phyloP scores from a whole-genome alignment of 345 rosid species.

The Moricandia moricandioides region DNA sequence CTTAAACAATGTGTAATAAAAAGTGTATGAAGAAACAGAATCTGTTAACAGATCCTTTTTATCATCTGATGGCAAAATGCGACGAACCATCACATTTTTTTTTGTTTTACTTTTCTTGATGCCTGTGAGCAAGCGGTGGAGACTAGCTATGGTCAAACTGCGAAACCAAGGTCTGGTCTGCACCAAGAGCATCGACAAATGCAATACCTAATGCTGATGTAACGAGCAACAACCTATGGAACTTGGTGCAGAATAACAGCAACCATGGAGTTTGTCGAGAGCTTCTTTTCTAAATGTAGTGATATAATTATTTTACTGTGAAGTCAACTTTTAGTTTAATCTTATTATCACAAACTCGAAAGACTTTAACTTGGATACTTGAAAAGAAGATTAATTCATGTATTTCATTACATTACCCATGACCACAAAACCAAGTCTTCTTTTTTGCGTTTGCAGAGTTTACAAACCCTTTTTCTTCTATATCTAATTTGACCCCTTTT shows the following conservation, averaged over 20 bases:
- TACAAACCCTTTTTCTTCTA: constrained; percentile 34
- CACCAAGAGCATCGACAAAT: too few species aligned
- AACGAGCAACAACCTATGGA: constrained; percentile 4
- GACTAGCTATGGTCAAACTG: too few species aligned
- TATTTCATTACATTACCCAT: constrained; percentile 33
- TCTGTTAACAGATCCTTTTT: neutral
- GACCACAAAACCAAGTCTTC: constrained; percentile 34
- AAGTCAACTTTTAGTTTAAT: neutral
- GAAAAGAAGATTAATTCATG: constrained; percentile 4
- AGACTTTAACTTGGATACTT: neutral
- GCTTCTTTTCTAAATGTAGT: neutral
- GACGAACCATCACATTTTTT: neutral
- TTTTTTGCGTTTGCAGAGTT: constrained; percentile 11
- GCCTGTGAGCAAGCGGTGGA: too few species aligned
- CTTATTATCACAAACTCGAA: neutral
- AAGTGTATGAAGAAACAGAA: too few species aligned
- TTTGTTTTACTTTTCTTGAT: too few species aligned
- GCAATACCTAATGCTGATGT: too few species aligned
- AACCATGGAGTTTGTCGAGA: neutral
- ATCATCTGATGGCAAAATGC: neutral
- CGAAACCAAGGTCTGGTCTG: too few species aligned
- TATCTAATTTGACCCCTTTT: constrained; percentile 15
- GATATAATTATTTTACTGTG: neutral
- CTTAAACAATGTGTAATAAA: too few species aligned
- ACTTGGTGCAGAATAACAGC: neutral